phyloP scores from a whole-genome alignment of 2,329 filamentous ascomycete genomes.

The Verticillium isaacii region DNA sequence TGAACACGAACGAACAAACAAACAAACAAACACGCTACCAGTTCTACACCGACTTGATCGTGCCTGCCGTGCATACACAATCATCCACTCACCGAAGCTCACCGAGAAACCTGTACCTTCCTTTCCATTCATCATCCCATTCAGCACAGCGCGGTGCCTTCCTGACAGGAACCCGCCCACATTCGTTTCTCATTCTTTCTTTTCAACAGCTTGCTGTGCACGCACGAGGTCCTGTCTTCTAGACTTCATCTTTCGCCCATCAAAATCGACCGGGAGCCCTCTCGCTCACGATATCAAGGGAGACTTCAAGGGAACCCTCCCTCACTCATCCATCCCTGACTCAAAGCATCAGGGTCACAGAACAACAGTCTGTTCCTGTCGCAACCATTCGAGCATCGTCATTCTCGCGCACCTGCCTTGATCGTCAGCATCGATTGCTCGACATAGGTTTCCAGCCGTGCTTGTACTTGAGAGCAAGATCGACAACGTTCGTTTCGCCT shows the following conservation, averaged over 20 bases:
- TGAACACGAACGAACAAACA: not conserved
- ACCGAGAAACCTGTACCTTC: not conserved
- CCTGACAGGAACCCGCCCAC: not conserved
- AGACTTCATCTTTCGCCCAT: not conserved
- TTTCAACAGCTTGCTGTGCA: conserved; percentile 2
- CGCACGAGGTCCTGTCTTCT: not conserved
- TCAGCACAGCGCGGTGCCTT: not conserved
- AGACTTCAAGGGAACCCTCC: not conserved
- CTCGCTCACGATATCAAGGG: not conserved
- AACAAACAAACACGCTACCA: not conserved
- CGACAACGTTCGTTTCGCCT: not conserved
- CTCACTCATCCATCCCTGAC: not conserved
- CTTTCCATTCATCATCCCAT: not conserved
- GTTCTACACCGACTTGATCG: not conserved
- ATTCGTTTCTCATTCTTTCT: not conserved
- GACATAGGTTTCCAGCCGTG: not conserved
- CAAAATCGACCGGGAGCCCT: not conserved
- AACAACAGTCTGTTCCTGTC: not conserved
- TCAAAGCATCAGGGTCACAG: not conserved
- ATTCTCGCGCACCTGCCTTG: not conserved
- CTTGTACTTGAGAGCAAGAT: not conserved
- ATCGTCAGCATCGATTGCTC: not conserved
- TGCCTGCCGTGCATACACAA: not conserved
- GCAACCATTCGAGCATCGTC: not conserved
- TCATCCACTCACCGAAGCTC: not conserved